Percentiles rank a stretch among this genome's conserved stretches.
phyloP scores from a whole-genome alignment of 2,329 filamentous ascomycete genomes.

The Cadophora luteo-olivacea region DNA sequence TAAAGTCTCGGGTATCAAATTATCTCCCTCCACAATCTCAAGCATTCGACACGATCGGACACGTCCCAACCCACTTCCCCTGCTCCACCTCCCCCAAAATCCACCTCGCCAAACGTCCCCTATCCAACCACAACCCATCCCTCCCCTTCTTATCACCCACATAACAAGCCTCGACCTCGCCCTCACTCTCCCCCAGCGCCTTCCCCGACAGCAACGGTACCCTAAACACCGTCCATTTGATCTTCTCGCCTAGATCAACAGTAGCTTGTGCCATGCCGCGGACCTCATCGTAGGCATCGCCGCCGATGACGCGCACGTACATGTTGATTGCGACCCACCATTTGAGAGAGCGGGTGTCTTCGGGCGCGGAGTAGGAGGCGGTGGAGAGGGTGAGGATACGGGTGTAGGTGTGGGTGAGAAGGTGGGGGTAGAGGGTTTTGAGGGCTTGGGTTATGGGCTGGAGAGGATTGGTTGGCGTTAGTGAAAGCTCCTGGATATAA shows the following conservation, averaged over 20 bases:
- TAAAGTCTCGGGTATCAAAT: conserved; percentile 24
- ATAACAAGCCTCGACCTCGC: conserved; percentile 33
- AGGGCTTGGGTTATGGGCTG: conserved; percentile 39
- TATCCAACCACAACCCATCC: conserved; percentile 35
- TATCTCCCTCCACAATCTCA: conserved; percentile 31
- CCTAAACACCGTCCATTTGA: conserved; percentile 39
- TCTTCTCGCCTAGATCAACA: conserved; percentile 33
- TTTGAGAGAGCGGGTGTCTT: conserved; percentile 34
- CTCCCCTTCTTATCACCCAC: conserved; percentile 36
- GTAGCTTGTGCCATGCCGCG: conserved; percentile 36
- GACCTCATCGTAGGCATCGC: conserved; percentile 35
- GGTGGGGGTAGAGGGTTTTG: conserved; percentile 34
- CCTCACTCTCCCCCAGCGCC: conserved; percentile 30
- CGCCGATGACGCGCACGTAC: conserved; percentile 36
- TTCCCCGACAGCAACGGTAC: conserved; percentile 35
- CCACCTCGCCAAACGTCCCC: conserved; percentile 38
- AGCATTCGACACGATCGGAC: conserved; percentile 34
- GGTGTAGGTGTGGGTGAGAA: conserved; percentile 29
- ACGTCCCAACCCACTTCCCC: conserved; percentile 35
- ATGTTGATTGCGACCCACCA: conserved; percentile 36
- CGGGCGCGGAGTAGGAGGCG: conserved; percentile 36
- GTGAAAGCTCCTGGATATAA: background rate
- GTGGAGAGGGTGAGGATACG: conserved; percentile 39
- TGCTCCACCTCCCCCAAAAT: conserved; percentile 37
- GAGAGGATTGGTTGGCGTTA: too few species aligned